These are phyloP conservation scores for Gentiana macrophylla DNA, from an alignment of 257 asterid species.

Conservation along the genomic window DNA sequence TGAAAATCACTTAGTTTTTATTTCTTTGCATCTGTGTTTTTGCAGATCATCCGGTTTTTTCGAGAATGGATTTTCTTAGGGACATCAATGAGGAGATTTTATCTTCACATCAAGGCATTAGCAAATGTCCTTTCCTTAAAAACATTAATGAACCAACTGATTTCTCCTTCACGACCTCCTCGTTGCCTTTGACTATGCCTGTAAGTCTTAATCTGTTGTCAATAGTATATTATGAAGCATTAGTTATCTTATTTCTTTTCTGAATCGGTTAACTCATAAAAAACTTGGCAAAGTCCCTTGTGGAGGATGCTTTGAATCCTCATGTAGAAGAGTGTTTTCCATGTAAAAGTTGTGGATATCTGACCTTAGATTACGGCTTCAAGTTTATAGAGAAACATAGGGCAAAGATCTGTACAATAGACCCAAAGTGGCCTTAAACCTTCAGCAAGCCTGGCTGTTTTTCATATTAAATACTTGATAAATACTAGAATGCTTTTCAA, in stretches of 20 bases:
- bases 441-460: too few species aligned
- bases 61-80: constrained; percentile 57
- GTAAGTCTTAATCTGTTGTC: constrained; percentile 26
- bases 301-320: too few species aligned
- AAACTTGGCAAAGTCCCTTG: too few species aligned
- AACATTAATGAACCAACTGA: constrained; percentile 86
- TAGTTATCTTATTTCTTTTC: too few species aligned
- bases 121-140: constrained; percentile 83
- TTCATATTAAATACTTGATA: background rate
- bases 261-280: too few species aligned
- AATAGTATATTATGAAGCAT: too few species aligned
- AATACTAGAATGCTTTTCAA: background rate
- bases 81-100: constrained; percentile 44
- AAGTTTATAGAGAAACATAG: too few species aligned
- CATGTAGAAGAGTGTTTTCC: too few species aligned
- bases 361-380: too few species aligned
- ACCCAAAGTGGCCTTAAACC: too few species aligned
- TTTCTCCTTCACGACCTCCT: constrained; percentile 53
- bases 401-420: too few species aligned
- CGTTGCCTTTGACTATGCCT: constrained; percentile 46
- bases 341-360: too few species aligned
- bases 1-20: constrained; percentile 3
- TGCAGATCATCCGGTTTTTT: constrained; percentile 36
- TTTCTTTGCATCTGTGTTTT: constrained; percentile 1
- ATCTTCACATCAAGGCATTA: constrained; percentile 34